Conservation (phyloP, 345 rosid species). For the Populus pruinosa region DNA sequence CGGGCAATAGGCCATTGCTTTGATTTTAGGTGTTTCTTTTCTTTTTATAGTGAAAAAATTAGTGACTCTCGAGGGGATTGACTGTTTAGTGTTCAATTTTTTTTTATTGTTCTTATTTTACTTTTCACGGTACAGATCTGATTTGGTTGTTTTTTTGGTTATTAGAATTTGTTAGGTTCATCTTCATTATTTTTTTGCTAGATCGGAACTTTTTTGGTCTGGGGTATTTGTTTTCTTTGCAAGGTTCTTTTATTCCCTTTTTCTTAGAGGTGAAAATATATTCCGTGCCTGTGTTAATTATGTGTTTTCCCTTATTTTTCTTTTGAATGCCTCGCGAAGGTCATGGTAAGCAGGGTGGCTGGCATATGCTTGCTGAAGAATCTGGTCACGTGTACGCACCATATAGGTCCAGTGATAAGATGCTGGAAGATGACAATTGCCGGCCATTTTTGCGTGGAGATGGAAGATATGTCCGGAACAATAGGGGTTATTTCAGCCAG, state of each 20-base stretch:
- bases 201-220: background rate
- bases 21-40: background rate
- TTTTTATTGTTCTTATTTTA: background rate
- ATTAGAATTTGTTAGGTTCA: background rate
- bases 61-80: background rate
- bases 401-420: constrained; percentile 50
- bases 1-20: background rate
- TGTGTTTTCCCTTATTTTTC: constrained; percentile 22
- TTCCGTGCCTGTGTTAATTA: constrained; percentile 25
- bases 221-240: background rate
- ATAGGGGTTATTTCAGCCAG: constrained; percentile 55
- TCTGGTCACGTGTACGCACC: constrained; percentile 58
- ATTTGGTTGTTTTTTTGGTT: background rate
- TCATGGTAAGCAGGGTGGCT: constrained; percentile 87
- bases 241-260: background rate
- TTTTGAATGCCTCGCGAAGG: constrained; percentile 52
- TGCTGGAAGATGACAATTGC: constrained; percentile 54
- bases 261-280: constrained; percentile 4
- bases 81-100: background rate
- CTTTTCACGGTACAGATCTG: background rate
- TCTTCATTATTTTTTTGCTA: background rate
- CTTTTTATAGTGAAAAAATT: background rate
- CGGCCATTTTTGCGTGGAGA: constrained; percentile 57
- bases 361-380: constrained; percentile 66
- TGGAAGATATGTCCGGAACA: constrained; percentile 60